Conservation (phyloP, 768 basidiomycete species). For the Ramaria sp. region DNA sequence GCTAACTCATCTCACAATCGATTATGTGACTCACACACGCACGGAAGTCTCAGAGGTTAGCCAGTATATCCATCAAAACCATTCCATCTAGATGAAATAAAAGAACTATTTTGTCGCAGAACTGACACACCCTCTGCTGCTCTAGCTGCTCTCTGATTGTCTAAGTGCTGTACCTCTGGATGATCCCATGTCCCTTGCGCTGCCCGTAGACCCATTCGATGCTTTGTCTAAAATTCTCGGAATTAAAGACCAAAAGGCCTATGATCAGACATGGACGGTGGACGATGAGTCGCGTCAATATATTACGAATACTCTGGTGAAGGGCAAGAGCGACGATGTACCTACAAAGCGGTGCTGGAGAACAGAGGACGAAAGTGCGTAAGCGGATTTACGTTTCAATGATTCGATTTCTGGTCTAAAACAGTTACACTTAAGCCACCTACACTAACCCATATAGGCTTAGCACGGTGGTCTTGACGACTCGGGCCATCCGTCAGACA, state of each 20-base stretch:
- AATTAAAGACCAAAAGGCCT: constrained; percentile 24
- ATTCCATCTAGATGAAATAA: neutral
- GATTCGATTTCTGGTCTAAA: neutral
- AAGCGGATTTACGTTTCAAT: neutral
- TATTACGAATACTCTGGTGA: constrained; percentile 8
- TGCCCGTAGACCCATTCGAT: constrained; percentile 48
- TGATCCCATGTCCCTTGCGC: constrained; percentile 39
- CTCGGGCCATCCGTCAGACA: constrained; percentile 35
- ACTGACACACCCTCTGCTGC: neutral
- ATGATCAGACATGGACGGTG: constrained; percentile 36
- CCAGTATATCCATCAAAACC: neutral
- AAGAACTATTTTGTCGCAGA: neutral
- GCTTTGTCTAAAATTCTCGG: constrained; percentile 26
- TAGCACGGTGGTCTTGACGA: constrained; percentile 35
- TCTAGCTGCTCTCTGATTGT: constrained; percentile 29
- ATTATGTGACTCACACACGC: constrained; percentile 46
- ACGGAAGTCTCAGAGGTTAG: constrained; percentile 35
- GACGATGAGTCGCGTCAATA: constrained; percentile 15
- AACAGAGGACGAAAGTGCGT: constrained; percentile 1
- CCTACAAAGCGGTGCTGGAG: neutral
- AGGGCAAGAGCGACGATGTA: neutral
- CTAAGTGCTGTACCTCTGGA: constrained; percentile 33
- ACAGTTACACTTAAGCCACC: constrained; percentile 16
- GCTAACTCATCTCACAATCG: constrained; percentile 38
- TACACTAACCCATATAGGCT: constrained; percentile 21